Base-by-base conservation (phyloP, 2,329 filamentous ascomycete species). In the Sporothrix humicola region DNA sequence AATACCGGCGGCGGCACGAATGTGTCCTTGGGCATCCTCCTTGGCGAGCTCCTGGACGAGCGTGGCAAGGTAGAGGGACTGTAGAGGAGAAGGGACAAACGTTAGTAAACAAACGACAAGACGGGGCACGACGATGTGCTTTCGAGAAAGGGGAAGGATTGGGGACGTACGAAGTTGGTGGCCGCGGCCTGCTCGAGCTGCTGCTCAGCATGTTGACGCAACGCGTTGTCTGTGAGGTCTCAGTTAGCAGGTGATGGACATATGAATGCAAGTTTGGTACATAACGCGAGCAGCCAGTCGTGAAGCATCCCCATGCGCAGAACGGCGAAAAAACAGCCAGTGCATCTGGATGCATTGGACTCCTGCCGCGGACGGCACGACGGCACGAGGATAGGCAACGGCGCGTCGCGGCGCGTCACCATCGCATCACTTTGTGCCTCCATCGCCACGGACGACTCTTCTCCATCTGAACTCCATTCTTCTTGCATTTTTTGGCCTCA, bases 31-130 rank as follows among this genome's bases (percentile, higher is more conserved):
- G 77, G 92, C 91, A 78, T 89, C 88, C 81, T 98, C 95, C 84
- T 98, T 97, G 81, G 95, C 94, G 80, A 99, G 90, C 84, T 97
- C 94, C 84, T 93, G 92, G 78, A 96, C 95, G 81, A 99, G 92
- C 77, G 94, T 96, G 78, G 92, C 90, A 78, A 98, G 91, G 85
- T 99, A 99, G 83, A 92, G 90, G 80, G 96, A 91, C 96, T 98
- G 75, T 31, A 69, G 71, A 59, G 63, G 71, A 61, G 69, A 72
- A 65, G 52, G 72, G 42, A n/a, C 0, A 56, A 52, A 48, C 23
- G 71, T 74, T 71, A 74, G 73, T 12, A 58, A 52, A 50, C 6
- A 44, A 9, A 56, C 13, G 6, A 56, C 52, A 23, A 17, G 3
- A 26, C 5, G 52, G 23, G 46, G 12, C n/a, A 2, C 17, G 2